Percentiles rank a stretch among this genome's conserved stretches.
phyloP scores from a whole-genome alignment of 495 filamentous ascomycete genomes.

The Endocarpon pusillum region DNA sequence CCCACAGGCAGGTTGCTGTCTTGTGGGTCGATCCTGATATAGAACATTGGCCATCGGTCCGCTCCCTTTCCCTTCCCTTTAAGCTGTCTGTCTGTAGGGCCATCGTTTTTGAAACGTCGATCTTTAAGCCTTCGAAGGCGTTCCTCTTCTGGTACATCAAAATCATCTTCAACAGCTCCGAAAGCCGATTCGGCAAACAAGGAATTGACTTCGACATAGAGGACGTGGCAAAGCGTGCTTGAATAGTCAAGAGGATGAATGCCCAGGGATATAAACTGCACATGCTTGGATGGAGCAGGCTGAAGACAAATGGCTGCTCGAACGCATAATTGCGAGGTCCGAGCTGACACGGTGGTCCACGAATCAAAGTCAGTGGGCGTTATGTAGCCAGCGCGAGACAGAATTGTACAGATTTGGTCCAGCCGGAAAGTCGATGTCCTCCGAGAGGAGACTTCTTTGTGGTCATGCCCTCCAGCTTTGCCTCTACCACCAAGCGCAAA shows the following conservation, averaged over 20 bases:
- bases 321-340: slow-evolving; percentile 38
- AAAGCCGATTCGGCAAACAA: slow-evolving; percentile 67
- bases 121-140: slow-evolving; percentile 22
- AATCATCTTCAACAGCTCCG: slow-evolving; percentile 35
- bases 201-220: slow-evolving; percentile 67
- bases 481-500: not conserved
- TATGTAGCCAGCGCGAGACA: slow-evolving; percentile 47
- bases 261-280: slow-evolving; percentile 68
- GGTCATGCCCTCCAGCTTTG: no score
- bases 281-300: slow-evolving; percentile 49
- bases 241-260: slow-evolving; percentile 36
- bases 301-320: slow-evolving; percentile 50
- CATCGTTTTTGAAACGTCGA: slow-evolving; percentile 26
- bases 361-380: slow-evolving; percentile 27
- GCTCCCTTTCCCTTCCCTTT: slow-evolving; percentile 43
- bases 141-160: slow-evolving; percentile 19
- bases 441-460: no score
- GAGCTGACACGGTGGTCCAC: slow-evolving; percentile 57
- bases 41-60: slow-evolving; percentile 86
- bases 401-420: slow-evolving; percentile 29
- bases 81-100: slow-evolving; percentile 37
- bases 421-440: slow-evolving; percentile 16
- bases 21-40: slow-evolving; percentile 46
- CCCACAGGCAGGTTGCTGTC: no score
- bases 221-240: slow-evolving; percentile 37